Evolutionary conservation across 2,329 filamentous ascomycete species (phyloP).

Genomic region (Fusarium metavorans): DNA sequence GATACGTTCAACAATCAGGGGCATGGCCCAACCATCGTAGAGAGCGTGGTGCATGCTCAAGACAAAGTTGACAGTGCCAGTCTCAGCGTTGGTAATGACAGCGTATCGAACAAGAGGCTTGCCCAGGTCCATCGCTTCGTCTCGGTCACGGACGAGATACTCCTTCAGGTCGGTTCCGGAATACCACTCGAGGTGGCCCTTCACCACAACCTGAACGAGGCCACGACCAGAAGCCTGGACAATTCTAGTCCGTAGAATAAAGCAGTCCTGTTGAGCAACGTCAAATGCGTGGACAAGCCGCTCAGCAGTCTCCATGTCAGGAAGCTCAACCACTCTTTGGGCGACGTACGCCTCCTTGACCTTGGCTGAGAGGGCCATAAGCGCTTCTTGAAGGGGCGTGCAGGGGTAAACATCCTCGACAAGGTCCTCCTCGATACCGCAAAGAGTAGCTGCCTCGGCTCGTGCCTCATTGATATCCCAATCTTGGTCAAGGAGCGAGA

Average conservation of each 20-base stretch:
- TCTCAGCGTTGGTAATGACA: constrained; percentile 50
- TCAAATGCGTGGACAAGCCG: constrained; percentile 59
- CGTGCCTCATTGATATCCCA: constrained; percentile 52
- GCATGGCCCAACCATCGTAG: constrained; percentile 70
- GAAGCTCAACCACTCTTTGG: constrained; percentile 59
- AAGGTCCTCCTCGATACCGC: constrained; percentile 48
- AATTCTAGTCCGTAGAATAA: constrained; percentile 63
- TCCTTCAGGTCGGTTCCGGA: constrained; percentile 50
- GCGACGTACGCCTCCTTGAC: constrained; percentile 65
- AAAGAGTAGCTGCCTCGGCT: constrained; percentile 55
- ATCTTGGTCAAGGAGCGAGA: constrained; percentile 53
- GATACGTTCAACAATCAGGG: constrained; percentile 61
- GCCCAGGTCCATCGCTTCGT: constrained; percentile 58
- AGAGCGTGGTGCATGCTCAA: constrained; percentile 65
- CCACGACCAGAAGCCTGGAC: constrained; percentile 58
- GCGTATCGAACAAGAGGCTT: constrained; percentile 60
- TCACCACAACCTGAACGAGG: constrained; percentile 61
- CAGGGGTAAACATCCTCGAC: constrained; percentile 67
- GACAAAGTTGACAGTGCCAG: constrained; percentile 58
- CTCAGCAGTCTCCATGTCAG: constrained; percentile 50
- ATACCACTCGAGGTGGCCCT: constrained; percentile 52
- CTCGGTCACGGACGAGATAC: constrained; percentile 56
- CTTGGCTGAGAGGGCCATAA: constrained; percentile 65
- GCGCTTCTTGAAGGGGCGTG: constrained; percentile 65
- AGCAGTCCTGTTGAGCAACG: constrained; percentile 49